Conservation (phyloP, 495 filamentous ascomycete species). For the Hyphodiscus hymeniophilus region DNA sequence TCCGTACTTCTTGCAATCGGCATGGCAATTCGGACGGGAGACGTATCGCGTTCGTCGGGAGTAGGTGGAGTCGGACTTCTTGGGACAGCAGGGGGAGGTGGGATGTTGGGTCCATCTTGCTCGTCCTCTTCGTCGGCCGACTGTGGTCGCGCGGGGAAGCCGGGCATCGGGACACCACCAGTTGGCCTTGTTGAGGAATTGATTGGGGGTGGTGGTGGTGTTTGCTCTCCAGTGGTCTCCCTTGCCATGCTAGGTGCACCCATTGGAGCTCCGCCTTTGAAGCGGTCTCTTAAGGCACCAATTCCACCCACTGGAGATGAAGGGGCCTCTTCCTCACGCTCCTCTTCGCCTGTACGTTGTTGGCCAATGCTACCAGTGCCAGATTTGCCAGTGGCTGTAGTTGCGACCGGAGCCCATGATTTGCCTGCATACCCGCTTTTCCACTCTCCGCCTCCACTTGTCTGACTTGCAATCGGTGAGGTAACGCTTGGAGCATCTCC, state of each 20-base stretch:
- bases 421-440: constrained; percentile 86
- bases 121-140: constrained; percentile 46
- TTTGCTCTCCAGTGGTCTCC: constrained; percentile 34
- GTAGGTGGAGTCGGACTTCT: constrained; percentile 55
- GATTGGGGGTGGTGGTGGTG: constrained; percentile 54
- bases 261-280: constrained; percentile 62
- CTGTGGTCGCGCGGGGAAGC: constrained; percentile 52
- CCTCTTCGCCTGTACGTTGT: constrained; percentile 49
- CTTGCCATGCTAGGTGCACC: constrained; percentile 42
- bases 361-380: constrained; percentile 45
- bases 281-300: constrained; percentile 64
- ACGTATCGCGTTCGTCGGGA: constrained; percentile 44
- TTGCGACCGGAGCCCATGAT: constrained; percentile 76
- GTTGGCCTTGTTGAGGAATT: constrained; percentile 44
- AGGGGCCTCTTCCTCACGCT: constrained; percentile 37
- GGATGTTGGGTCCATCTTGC: constrained; percentile 38
- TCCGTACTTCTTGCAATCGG: constrained; percentile 62
- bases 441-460: constrained; percentile 68
- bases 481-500: constrained; percentile 31
- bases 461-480: constrained; percentile 53
- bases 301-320: constrained; percentile 51
- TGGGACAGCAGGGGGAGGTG: constrained; percentile 45
- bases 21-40: constrained; percentile 81
- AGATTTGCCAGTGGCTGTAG: constrained; percentile 58
- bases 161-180: constrained; percentile 62